phyloP scores from a whole-genome alignment of 225 moss, liverwort and hornwort genomes.

The Pleurozium schreberi region DNA sequence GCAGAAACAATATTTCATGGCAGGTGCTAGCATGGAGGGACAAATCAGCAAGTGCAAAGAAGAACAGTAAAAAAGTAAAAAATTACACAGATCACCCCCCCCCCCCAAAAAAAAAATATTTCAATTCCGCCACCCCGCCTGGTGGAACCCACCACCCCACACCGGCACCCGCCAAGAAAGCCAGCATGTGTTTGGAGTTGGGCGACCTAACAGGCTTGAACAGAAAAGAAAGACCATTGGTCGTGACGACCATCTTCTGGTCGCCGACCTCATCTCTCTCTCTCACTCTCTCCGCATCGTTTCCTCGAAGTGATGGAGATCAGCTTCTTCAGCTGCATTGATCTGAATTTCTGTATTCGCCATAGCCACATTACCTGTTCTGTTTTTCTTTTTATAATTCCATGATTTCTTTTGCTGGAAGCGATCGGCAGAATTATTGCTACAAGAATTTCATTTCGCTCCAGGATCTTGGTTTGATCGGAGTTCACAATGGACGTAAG shows the following conservation, averaged over 20 bases:
- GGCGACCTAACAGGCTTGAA: no score
- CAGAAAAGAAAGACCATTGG: not conserved
- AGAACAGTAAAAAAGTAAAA: no score
- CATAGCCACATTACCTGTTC: not conserved
- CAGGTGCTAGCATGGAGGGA: no score
- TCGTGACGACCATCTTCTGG: not conserved
- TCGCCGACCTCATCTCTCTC: not conserved
- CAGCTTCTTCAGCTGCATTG: not conserved
- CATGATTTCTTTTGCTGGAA: not conserved
- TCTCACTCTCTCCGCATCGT: not conserved
- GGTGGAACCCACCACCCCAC: no score
- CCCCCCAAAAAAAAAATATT: no score
- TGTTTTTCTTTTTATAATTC: no score
- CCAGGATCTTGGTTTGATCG: not conserved
- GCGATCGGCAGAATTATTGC: not conserved
- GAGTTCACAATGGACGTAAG: conserved; percentile 10
- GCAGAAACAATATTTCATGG: no score
- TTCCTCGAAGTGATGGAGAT: not conserved
- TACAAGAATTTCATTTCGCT: not conserved
- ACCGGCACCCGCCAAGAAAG: no score
- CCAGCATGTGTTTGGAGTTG: no score
- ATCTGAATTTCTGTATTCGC: not conserved
- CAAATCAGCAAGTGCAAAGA: no score
- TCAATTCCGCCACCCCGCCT: no score
- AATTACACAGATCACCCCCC: no score